Evolutionary conservation across 257 asterid genomes (phyloP), one percentile per base, ranked within the genome.

Genomic region (Nicotiana sylvestris): DNA sequence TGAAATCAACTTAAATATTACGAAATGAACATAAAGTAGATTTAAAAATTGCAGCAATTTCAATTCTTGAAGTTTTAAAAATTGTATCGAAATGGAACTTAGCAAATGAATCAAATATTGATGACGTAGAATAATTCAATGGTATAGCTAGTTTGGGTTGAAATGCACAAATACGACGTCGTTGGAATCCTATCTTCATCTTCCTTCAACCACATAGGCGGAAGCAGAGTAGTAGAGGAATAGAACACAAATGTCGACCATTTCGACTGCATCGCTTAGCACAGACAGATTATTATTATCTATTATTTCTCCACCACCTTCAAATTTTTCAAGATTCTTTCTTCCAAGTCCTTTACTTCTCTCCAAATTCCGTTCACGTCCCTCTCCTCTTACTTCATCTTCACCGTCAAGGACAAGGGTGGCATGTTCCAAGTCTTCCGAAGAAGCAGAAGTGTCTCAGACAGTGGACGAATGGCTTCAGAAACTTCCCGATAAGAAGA

Each of bases 391-490:
- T 33, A 30, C 82, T 67, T 87, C 89, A n/a, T 46, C 78, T 35
- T 87, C 88, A 16, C 58, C 80, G n/a, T 80, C 87, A 16, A 91
- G 90, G 70, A 86, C 68, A 33, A 56, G 79, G 46, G 72, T 51
- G 55, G 82, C 85, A 51, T 88, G 58, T 39, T 77, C 87, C 39
- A 92, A 89, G 33, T 85, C 93, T 15, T 90, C 95, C 15, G 92
- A 86, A 76, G 97, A 87, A 84, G 91, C 88, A 67, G 91, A 64
- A 80, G 83, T 89, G 18, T 82, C 94, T 2, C 90, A 80, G 33
- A 84, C 82, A n/a, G 92, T 87, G 66, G 99, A 93, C 25, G 98
- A 93, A 83, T 96, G 99, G 98, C 69, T 94, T 77, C 92, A 94
- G 86, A 94, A 88, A 85, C 79, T 96, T 46, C 99, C 99, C 8